Percentiles rank a stretch among this genome's conserved stretches.
Conservation (phyloP, 2,329 filamentous ascomycete species). For the Helicocarpus griseus region DNA sequence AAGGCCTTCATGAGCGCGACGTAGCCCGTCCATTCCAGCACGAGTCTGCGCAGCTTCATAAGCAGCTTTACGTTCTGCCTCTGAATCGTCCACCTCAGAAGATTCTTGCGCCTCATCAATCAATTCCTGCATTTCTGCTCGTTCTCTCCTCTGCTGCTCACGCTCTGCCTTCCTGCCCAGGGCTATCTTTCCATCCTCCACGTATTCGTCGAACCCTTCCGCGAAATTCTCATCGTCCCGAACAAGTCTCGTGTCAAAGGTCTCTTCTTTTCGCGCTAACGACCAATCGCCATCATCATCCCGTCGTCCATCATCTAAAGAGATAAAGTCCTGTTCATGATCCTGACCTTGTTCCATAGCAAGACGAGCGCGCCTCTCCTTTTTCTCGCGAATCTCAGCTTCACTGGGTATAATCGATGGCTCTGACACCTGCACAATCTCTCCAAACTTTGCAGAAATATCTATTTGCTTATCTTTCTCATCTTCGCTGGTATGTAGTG, state of each 20-base stretch:
- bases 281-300: conserved; percentile 36
- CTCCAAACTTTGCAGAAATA: conserved; percentile 41
- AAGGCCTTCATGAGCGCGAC: conserved; percentile 28
- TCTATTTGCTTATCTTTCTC: conserved; percentile 37
- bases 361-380: conserved; percentile 72
- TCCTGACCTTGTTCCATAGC: conserved; percentile 51
- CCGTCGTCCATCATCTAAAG: conserved; percentile 31
- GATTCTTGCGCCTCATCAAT: conserved; percentile 69
- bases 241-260: conserved; percentile 63
- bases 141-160: conserved; percentile 55
- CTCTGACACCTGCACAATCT: conserved; percentile 24
- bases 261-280: conserved; percentile 47
- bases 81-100: conserved; percentile 54
- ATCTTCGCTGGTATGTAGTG: conserved; percentile 11
- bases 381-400: conserved; percentile 81
- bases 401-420: conserved; percentile 60
- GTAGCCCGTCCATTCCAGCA: conserved; percentile 69
- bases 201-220: conserved; percentile 87
- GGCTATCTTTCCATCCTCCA: conserved; percentile 71
- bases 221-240: conserved; percentile 84
- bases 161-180: conserved; percentile 70
- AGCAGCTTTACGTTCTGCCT: conserved; percentile 57
- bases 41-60: conserved; percentile 82
- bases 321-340: conserved; percentile 29
- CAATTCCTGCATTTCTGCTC: conserved; percentile 70